phyloP scores from a whole-genome alignment of 768 basidiomycete genomes.

The Mycena venus region DNA sequence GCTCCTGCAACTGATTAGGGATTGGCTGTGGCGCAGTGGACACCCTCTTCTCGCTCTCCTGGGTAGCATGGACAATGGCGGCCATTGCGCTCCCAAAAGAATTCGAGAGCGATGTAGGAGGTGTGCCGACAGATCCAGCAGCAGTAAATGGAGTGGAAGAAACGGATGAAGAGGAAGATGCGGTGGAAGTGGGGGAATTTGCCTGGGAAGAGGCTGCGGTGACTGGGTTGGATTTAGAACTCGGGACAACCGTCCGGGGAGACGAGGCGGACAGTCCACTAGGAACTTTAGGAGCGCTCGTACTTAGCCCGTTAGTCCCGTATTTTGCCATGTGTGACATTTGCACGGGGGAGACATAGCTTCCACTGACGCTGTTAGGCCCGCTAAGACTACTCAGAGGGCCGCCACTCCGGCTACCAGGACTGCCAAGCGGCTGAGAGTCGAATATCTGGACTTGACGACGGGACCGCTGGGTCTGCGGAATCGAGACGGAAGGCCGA shows the following conservation, averaged over 20 bases:
- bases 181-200: constrained; percentile 49
- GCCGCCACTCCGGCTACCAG: constrained; percentile 47
- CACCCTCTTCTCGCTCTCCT: constrained; percentile 39
- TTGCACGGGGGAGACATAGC: constrained; percentile 59
- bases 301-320: constrained; percentile 46
- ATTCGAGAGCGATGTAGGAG: constrained; percentile 67
- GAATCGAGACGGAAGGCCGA: constrained; percentile 73
- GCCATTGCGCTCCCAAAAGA: constrained; percentile 60
- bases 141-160: constrained; percentile 54
- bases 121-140: constrained; percentile 63
- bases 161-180: constrained; percentile 68
- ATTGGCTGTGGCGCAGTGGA: constrained; percentile 14
- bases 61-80: constrained; percentile 54
- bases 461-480: constrained; percentile 63
- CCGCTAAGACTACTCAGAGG: constrained; percentile 44
- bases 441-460: constrained; percentile 86
- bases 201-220: constrained; percentile 32
- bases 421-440: constrained; percentile 83
- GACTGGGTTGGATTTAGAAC: constrained; percentile 30
- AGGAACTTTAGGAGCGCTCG: constrained; percentile 56
- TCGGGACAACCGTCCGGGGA: constrained; percentile 20
- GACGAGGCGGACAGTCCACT: constrained; percentile 52
- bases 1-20: constrained; percentile 35
- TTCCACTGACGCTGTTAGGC: constrained; percentile 54
- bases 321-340: constrained; percentile 47